Conservation (phyloP, 345 rosid genomes). For the Arabidopsis thaliana region DNA sequence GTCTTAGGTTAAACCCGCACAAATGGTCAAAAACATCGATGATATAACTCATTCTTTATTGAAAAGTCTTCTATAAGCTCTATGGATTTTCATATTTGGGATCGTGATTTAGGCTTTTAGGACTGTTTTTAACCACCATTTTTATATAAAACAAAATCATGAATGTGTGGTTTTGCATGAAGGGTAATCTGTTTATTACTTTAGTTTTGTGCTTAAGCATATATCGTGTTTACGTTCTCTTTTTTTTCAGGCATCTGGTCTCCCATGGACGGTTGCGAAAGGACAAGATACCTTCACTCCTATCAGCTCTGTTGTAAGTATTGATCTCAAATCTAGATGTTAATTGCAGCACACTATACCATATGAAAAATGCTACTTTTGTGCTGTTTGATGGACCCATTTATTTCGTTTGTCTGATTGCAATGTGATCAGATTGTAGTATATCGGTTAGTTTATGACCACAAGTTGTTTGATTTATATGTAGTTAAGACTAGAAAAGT, state of each 20-base stretch:
- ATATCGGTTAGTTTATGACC: not conserved
- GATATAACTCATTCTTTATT: not conserved
- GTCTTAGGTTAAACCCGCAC: not conserved
- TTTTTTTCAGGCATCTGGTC: slow-evolving; percentile 79
- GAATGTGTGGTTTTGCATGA: slow-evolving; percentile 4
- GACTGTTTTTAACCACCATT: not conserved
- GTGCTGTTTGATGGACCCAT: not conserved
- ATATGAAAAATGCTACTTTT: slow-evolving; percentile 13
- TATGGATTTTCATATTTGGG: not conserved
- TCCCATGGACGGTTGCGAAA: slow-evolving; percentile 94
- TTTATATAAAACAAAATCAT: not conserved
- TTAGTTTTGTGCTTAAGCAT: not conserved
- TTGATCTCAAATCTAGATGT: not conserved
- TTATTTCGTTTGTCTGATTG: not conserved
- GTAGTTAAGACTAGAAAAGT: slow-evolving; percentile 11
- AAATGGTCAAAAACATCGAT: slow-evolving; percentile 8
- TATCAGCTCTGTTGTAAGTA: slow-evolving; percentile 83
- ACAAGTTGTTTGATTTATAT: not conserved
- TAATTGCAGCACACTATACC: not conserved
- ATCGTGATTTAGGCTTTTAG: not conserved
- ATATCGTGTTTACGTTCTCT: not conserved
- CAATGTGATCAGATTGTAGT: slow-evolving; percentile 1
- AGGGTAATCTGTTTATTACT: not conserved
- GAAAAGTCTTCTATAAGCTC: not conserved
- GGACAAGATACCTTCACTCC: slow-evolving; percentile 98